Percentiles rank a stretch among this genome's conserved stretches.
phyloP scores from a whole-genome alignment of 2,329 filamentous ascomycete species.

The Neoascochyta sp. region DNA sequence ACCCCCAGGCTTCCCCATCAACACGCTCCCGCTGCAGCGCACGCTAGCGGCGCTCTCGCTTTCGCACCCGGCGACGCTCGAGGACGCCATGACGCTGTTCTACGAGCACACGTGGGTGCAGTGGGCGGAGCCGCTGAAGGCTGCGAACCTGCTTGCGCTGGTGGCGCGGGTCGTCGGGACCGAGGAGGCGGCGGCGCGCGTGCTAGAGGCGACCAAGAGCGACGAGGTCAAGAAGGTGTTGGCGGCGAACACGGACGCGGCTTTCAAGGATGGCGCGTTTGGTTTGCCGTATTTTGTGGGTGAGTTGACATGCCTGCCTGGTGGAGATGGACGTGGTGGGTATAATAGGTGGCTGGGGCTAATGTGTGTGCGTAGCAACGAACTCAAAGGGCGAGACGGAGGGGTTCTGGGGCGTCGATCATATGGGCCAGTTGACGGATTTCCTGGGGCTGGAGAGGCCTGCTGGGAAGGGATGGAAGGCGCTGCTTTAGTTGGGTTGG shows the following conservation, averaged over 20 bases:
- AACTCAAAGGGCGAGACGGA: constrained; percentile 53
- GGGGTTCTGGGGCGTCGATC: constrained; percentile 59
- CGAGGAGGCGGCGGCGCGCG: constrained; percentile 40
- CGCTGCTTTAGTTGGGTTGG: constrained; percentile 31
- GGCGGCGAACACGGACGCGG: constrained; percentile 49
- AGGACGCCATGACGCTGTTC: constrained; percentile 44
- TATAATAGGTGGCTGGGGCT: constrained; percentile 4
- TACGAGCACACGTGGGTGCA: constrained; percentile 54
- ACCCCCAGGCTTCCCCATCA: constrained; percentile 53
- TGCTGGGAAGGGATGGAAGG: constrained; percentile 34
- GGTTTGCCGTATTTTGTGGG: constrained; percentile 57
- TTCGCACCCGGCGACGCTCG: constrained; percentile 42
- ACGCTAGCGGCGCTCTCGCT: constrained; percentile 49
- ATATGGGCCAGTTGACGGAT: constrained; percentile 53
- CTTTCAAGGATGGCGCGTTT: constrained; percentile 55
- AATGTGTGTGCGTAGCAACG: constrained; percentile 40
- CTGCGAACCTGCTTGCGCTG: constrained; percentile 44
- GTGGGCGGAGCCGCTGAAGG: constrained; percentile 44
- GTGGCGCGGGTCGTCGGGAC: constrained; percentile 48
- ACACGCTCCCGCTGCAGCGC: constrained; percentile 52
- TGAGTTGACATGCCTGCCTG: constrained; percentile 18
- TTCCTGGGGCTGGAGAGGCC: constrained; percentile 51
- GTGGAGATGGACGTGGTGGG: no score
- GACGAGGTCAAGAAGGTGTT: constrained; percentile 48
- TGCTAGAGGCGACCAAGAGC: constrained; percentile 39